These are phyloP conservation scores for Lupinus albus DNA, from an alignment of 306 rosid genomes.

Conservation along the genomic window DNA sequence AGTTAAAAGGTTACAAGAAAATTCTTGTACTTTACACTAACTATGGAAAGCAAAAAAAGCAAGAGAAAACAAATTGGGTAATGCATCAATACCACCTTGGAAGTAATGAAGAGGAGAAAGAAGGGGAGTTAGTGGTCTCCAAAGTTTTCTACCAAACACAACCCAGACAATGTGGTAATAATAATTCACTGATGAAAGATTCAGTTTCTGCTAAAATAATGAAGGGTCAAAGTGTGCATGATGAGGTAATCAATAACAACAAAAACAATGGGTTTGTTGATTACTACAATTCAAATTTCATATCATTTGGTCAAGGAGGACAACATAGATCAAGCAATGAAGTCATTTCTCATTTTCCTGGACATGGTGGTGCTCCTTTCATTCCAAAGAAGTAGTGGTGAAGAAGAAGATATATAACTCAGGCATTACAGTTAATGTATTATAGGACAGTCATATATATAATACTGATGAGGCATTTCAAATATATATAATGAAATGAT, in stretches of 20 bases:
- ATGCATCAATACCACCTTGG: slow-evolving; percentile 80
- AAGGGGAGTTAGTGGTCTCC: slow-evolving; percentile 77
- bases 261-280: slow-evolving; percentile 45
- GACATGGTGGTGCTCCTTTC: slow-evolving; percentile 52
- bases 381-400: slow-evolving; percentile 27
- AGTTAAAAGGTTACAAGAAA: slow-evolving; percentile 67
- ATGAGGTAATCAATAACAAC: slow-evolving; percentile 33
- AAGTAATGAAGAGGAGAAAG: slow-evolving; percentile 66
- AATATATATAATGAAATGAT: slow-evolving; percentile 1
- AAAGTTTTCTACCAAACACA: slow-evolving; percentile 83
- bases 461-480: background rate
- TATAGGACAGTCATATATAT: background rate
- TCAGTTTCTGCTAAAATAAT: slow-evolving; percentile 35
- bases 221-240: slow-evolving; percentile 45
- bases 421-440: background rate
- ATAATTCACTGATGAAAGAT: slow-evolving; percentile 48
- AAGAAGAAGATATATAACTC: slow-evolving; percentile 1
- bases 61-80: slow-evolving; percentile 80
- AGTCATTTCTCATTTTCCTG: slow-evolving; percentile 46
- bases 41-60: slow-evolving; percentile 72
- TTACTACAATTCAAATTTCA: slow-evolving; percentile 51
- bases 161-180: slow-evolving; percentile 71
- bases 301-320: slow-evolving; percentile 62
- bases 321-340: slow-evolving; percentile 47
- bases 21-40: slow-evolving; percentile 76